A percentile compares a stretch with the other conserved stretches of the same genome.
Evolutionary conservation across 2,329 filamentous ascomycete species (phyloP).

Genomic region (Coleophoma cylindrospora): DNA sequence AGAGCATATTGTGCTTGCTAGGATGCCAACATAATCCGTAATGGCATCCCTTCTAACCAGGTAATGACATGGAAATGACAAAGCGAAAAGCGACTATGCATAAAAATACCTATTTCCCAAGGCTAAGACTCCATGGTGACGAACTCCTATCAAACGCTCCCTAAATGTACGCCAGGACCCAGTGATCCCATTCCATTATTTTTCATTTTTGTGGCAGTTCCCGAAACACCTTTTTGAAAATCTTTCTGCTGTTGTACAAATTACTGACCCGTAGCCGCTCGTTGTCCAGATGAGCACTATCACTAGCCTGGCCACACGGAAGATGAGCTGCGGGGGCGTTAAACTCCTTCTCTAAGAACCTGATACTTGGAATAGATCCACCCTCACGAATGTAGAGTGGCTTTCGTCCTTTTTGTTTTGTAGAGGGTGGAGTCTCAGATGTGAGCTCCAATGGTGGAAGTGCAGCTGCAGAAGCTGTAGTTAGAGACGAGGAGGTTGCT

Average conservation of each 20-base stretch:
- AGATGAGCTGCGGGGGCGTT: conserved; percentile 85
- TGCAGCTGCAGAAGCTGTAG: conserved; percentile 27
- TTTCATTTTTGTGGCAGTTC: conserved; percentile 27
- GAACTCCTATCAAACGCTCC: too few relatives aligned
- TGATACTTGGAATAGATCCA: conserved; percentile 88
- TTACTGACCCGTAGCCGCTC: conserved; percentile 87
- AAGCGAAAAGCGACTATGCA: too few relatives aligned
- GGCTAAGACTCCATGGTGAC: too few relatives aligned
- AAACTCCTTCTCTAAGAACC: conserved; percentile 94
- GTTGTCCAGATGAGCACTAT: conserved; percentile 91
- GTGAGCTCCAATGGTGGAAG: conserved; percentile 14
- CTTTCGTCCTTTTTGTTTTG: conserved; percentile 35
- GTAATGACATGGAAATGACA: too few relatives aligned
- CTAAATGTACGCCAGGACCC: too few relatives aligned
- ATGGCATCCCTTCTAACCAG: too few relatives aligned
- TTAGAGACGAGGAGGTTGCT: conserved; percentile 45
- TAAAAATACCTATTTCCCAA: too few relatives aligned
- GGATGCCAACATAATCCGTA: too few relatives aligned
- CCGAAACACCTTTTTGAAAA: conserved; percentile 78
- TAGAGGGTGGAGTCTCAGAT: conserved; percentile 4
- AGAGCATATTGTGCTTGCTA: too few relatives aligned
- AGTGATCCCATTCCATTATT: conserved; percentile 9
- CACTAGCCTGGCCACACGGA: conserved; percentile 91
- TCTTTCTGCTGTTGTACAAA: conserved; percentile 84
- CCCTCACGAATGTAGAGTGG: conserved; percentile 94